phyloP scores from a whole-genome alignment of 192 early-diverging fungal species.

The Umbelopsis ramanniana region DNA sequence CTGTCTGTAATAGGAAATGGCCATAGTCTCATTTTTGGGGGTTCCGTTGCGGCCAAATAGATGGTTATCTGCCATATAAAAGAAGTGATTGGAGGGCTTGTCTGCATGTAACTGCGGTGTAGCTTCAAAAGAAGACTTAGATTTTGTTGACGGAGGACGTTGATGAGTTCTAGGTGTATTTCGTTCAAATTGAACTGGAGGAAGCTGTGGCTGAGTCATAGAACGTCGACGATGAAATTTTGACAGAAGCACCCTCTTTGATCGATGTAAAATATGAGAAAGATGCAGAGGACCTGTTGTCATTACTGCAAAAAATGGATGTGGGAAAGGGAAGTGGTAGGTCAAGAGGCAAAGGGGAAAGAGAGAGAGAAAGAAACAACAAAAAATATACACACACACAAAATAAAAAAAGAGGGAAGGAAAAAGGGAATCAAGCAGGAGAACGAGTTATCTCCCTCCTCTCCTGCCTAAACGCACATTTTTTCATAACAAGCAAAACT shows the following conservation, averaged over 20 bases:
- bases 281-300: constrained; percentile 19
- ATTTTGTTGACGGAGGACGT: not conserved
- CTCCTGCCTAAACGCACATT: not conserved
- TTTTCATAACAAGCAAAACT: too few relatives aligned
- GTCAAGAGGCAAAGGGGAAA: constrained; percentile 9
- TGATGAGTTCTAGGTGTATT: constrained; percentile 1
- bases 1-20: constrained; percentile 33
- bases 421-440: not conserved
- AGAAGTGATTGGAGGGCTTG: constrained; percentile 19
- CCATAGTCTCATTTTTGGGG: constrained; percentile 8
- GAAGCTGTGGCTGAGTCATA: constrained; percentile 15
- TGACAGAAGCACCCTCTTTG: constrained; percentile 25
- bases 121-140: not conserved
- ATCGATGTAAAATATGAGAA: constrained; percentile 26
- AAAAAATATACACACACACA: not conserved
- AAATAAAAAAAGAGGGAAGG: not conserved
- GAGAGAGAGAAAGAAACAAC: not conserved
- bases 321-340: constrained; percentile 22
- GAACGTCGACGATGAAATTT: constrained; percentile 28
- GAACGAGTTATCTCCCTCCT: not conserved
- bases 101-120: constrained; percentile 3
- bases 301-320: constrained; percentile 3
- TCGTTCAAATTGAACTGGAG: constrained; percentile 24
- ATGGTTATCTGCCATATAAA: constrained; percentile 23
- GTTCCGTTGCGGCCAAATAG: constrained; percentile 32